phyloP scores from a whole-genome alignment of 2,329 filamentous ascomycete species.

The Aspergillus proliferans region DNA sequence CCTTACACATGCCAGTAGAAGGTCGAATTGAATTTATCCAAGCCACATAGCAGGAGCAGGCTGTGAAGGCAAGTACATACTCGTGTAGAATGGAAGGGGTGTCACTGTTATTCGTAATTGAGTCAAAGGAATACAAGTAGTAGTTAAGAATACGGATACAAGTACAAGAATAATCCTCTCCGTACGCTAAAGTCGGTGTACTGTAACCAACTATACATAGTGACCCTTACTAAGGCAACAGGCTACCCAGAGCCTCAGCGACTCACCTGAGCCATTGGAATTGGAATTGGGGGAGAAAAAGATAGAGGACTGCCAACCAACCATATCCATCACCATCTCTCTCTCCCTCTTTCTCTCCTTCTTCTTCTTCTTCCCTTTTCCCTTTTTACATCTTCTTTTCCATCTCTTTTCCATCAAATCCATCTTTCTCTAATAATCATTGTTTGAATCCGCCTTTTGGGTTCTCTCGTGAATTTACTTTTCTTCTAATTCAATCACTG shows the following conservation, averaged over 20 bases:
- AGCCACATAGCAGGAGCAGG: too few relatives aligned
- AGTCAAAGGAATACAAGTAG: too few relatives aligned
- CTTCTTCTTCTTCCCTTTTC: constrained; percentile 17
- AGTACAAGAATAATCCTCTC: too few relatives aligned
- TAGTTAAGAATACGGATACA: too few relatives aligned
- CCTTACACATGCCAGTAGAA: background rate
- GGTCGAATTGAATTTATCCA: background rate
- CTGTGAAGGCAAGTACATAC: too few relatives aligned
- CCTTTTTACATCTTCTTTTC: constrained; percentile 17
- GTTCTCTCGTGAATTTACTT: constrained; percentile 2
- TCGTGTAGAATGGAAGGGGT: too few relatives aligned
- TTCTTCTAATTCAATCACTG: constrained; percentile 11
- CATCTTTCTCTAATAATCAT: constrained; percentile 8
- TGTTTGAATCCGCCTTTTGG: background rate
- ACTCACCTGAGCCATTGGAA: background rate
- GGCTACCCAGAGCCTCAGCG: background rate
- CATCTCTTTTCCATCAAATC: constrained; percentile 13
- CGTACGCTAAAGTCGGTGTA: too few relatives aligned
- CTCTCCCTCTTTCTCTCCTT: constrained; percentile 7
- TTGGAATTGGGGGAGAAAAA: background rate
- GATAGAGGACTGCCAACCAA: background rate
- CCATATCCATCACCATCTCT: constrained; percentile 2
- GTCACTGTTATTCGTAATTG: too few relatives aligned
- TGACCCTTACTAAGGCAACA: too few relatives aligned
- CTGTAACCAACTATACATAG: too few relatives aligned